Evolutionary conservation across 2,329 filamentous ascomycete species (phyloP).

Genomic region (Colletotrichum trifolii): DNA sequence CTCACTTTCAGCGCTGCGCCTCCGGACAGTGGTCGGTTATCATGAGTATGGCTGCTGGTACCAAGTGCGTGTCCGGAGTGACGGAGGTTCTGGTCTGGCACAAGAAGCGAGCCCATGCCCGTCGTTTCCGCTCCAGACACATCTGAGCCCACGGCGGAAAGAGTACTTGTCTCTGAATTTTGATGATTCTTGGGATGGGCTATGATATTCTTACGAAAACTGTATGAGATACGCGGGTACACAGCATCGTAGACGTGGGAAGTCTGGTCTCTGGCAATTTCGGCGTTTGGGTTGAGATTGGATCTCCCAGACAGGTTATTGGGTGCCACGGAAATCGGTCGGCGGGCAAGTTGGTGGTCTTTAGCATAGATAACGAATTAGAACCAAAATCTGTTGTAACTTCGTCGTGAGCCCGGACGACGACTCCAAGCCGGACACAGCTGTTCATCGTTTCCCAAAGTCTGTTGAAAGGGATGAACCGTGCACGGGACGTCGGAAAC

Average conservation of each 20-base stretch:
- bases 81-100: conserved; percentile 41
- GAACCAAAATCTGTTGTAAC: no score
- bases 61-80: conserved; percentile 55
- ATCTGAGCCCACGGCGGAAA: conserved; percentile 10
- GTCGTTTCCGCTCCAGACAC: conserved; percentile 28
- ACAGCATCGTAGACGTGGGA: conserved; percentile 28
- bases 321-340: conserved; percentile 17
- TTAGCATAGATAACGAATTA: conserved; percentile 11
- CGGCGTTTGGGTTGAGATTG: conserved; percentile 28
- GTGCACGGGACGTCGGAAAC: no score
- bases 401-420: no score
- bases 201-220: conserved; percentile 33
- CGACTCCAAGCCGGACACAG: no score
- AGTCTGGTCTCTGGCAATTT: conserved; percentile 28
- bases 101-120: conserved; percentile 35
- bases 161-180: conserved; percentile 6
- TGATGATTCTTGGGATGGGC: conserved; percentile 20
- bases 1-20: conserved; percentile 71
- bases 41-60: conserved; percentile 64
- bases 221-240: conserved; percentile 26
- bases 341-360: conserved; percentile 14
- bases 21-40: conserved; percentile 64
- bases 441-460: no score
- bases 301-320: conserved; percentile 32
- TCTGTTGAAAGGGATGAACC: no score